These are phyloP conservation scores for Aspergillus neotritici DNA, from an alignment of 2,329 filamentous ascomycete species.

Conservation along the genomic window DNA sequence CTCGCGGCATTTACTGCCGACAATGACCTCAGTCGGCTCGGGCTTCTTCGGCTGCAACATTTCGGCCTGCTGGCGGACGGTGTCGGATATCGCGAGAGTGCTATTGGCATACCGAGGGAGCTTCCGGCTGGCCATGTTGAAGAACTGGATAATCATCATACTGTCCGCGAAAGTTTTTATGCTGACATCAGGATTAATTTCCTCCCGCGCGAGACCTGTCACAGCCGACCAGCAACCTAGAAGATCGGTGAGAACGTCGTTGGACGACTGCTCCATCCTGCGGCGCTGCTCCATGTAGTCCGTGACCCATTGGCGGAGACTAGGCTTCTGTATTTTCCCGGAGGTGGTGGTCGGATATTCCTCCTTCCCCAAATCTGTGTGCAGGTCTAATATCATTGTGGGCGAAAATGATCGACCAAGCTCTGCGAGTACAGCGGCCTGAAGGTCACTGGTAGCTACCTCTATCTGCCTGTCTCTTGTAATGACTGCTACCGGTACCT, in stretches of 20 bases:
- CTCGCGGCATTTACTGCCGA: no score
- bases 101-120: not conserved
- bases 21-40: no score
- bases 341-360: slow-evolving; percentile 1
- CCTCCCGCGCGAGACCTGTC: not conserved
- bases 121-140: not conserved
- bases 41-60: no score
- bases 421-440: not conserved
- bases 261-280: not conserved
- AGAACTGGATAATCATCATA: slow-evolving; percentile 5
- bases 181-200: not conserved
- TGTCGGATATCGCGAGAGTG: no score
- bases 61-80: no score
- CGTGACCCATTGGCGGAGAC: not conserved
- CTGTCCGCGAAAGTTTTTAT: slow-evolving; percentile 4
- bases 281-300: slow-evolving; percentile 1
- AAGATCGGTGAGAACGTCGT: not conserved
- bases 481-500: slow-evolving; percentile 2
- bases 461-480: not conserved
- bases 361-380: not conserved
- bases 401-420: slow-evolving; percentile 1
- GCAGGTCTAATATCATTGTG: slow-evolving; percentile 1
- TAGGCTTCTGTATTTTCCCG: slow-evolving; percentile 1
- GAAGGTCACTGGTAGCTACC: not conserved
- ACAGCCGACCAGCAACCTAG: not conserved